A percentile compares a stretch with the other conserved stretches of the same genome.
phyloP scores from a whole-genome alignment of 305 asterid genomes.

The Solanum hybrid region DNA sequence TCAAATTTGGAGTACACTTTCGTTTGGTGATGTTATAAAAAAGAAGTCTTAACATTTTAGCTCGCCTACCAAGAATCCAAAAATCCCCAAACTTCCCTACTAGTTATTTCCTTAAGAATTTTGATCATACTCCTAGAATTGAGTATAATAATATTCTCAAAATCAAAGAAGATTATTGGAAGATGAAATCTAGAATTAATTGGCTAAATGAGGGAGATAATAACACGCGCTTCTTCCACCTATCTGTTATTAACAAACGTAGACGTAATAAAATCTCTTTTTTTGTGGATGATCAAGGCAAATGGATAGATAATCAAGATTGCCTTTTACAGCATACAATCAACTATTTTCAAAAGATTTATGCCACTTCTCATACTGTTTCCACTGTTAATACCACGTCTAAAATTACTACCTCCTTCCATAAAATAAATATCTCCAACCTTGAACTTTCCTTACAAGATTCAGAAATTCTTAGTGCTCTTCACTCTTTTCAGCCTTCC shows the following conservation, averaged over 20 bases:
- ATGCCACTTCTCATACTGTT: neutral
- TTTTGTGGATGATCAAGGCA: too few relatives aligned
- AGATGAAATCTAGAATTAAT: neutral
- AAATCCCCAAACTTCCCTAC: neutral
- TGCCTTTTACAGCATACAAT: neutral
- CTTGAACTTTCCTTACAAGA: neutral
- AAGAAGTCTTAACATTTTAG: neutral
- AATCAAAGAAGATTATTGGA: neutral
- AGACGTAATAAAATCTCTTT: neutral
- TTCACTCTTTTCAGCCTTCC: neutral
- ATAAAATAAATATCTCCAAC: neutral
- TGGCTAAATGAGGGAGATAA: neutral
- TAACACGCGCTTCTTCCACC: neutral
- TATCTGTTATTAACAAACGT: neutral
- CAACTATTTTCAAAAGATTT: neutral
- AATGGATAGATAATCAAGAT: neutral
- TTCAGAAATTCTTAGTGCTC: neutral
- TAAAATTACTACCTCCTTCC: neutral
- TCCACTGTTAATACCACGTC: neutral
- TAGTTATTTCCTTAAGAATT: neutral
- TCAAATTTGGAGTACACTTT: neutral
- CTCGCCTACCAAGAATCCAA: neutral
- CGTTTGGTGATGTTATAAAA: neutral
- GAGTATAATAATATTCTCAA: neutral
- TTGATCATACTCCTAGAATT: neutral